Percentiles rank a stretch among this genome's conserved stretches.
These are phyloP conservation scores for Rhytidhysteron rufulum DNA, from an alignment of 2,329 filamentous ascomycete genomes.

Conservation along the genomic window DNA sequence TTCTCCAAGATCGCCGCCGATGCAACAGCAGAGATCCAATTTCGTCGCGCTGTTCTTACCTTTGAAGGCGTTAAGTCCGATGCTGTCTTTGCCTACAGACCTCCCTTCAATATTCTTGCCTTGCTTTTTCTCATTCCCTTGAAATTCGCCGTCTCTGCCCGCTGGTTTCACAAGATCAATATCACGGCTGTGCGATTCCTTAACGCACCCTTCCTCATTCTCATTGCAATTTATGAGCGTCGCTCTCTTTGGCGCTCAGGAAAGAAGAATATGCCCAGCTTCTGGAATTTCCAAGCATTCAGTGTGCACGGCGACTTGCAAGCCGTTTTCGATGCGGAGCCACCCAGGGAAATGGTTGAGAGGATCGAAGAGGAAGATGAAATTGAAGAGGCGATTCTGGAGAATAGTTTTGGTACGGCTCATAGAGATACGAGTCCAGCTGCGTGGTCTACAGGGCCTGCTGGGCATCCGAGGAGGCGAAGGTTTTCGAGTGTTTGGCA, in stretches of 20 bases:
- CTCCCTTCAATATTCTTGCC: conserved; percentile 79
- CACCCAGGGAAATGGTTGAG: conserved; percentile 53
- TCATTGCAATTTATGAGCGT: conserved; percentile 69
- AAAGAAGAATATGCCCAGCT: conserved; percentile 34
- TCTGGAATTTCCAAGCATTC: conserved; percentile 64
- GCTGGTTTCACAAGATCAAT: conserved; percentile 90
- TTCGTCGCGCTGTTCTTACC: conserved; percentile 73
- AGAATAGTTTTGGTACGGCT: conserved; percentile 34
- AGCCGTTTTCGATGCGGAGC: conserved; percentile 68
- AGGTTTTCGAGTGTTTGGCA: conserved; percentile 35
- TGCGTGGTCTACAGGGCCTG: conserved; percentile 13
- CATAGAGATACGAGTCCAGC: conserved; percentile 29
- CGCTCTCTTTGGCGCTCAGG: conserved; percentile 61
- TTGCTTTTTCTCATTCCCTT: conserved; percentile 70
- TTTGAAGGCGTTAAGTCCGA: conserved; percentile 84
- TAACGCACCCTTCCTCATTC: conserved; percentile 70
- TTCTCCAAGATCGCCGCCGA: conserved; percentile 75
- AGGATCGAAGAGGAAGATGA: conserved; percentile 49
- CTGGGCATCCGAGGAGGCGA: conserved; percentile 18
- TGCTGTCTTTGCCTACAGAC: conserved; percentile 76
- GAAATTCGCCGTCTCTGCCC: conserved; percentile 71
- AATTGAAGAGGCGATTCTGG: conserved; percentile 41
- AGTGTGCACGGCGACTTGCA: conserved; percentile 69
- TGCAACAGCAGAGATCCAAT: conserved; percentile 78
- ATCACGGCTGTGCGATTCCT: conserved; percentile 70